A percentile compares a stretch with the other conserved stretches of the same genome.
Conservation (phyloP, 208 protist genomes). For the Borovskyia barvae region DNA sequence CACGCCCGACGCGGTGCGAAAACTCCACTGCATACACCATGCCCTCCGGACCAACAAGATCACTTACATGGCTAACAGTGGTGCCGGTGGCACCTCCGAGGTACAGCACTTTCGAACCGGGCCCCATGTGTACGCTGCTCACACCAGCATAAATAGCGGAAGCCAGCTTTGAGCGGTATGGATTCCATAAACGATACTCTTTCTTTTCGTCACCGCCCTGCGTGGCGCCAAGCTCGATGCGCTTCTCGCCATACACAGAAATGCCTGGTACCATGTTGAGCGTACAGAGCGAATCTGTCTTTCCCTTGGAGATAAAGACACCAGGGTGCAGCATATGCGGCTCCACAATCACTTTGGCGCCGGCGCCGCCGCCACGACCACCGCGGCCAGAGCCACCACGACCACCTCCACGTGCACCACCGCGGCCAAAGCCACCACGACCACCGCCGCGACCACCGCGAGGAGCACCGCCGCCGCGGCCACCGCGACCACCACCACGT, state of each 20-base stretch:
- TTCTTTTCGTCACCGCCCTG: conserved; percentile 94
- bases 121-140: conserved; percentile 97
- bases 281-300: conserved; percentile 98
- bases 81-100: conserved; percentile 99
- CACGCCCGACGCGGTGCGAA: conserved; percentile 98
- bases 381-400: conserved; percentile 53
- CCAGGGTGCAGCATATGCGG: conserved; percentile 96
- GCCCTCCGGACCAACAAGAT: conserved; percentile 99
- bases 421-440: conserved; percentile 39
- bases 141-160: conserved; percentile 98
- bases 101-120: conserved; percentile 99
- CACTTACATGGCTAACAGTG: conserved; percentile 99
- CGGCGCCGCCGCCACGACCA: conserved; percentile 82
- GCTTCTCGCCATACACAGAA: conserved; percentile 99
- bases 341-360: conserved; percentile 97
- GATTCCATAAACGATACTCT: conserved; percentile 99
- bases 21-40: conserved; percentile 99
- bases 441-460: conserved; percentile 46
- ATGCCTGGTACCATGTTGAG: conserved; percentile 98
- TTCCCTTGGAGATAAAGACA: conserved; percentile 98
- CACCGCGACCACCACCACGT: conserved; percentile 22
- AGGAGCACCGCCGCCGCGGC: conserved; percentile 46
- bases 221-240: conserved; percentile 90
- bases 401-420: conserved; percentile 39
- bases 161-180: conserved; percentile 99